Base-by-base conservation (phyloP, 2,329 filamentous ascomycete species). In the Penicillium nordicum region DNA sequence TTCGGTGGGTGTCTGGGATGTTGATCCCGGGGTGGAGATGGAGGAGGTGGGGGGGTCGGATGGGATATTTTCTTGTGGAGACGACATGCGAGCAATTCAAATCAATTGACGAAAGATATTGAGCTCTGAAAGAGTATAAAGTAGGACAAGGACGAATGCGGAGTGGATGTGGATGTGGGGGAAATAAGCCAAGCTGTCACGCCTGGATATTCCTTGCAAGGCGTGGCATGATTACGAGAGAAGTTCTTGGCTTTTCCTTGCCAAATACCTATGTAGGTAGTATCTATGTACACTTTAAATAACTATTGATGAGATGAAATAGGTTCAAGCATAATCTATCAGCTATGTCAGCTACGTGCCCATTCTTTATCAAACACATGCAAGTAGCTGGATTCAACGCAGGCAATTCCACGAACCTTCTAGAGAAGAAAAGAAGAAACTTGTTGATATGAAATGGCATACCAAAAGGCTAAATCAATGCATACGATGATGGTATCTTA, bases 31-130 rank as follows among this genome's bases (percentile, higher is more conserved):
- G 27, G 57, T 61, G 52, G 66, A 63, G 38, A 55, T 62, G 50
- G 65, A 62, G 53, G 57, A 59, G 50, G 64, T 60, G 37, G 53
- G 53, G 46, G 56, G 40, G 29, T 59, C 47, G 52, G 62, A 57
- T 47, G 61, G 53, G 34, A 46, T 27, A 54, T 57, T 48, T 57
- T 55, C 59, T 53, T 62, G 57, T 37, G 57, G 62, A 38, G 61
- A 66, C 61, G 65, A 66, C 65, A 67, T 67, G 60, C 59, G 58
- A 57, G 45, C 57, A 60, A 57, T 57, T 55, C 16, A 30, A 38
- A 40, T 52, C 44, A 62, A 60, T 53, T 43, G 52, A 29, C 41
- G 40, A 21, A 27, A 23, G 30, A 14, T 12, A 23, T 27, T 42
- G n/a, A 10, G 44, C 38, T 40, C 43, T 40, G 29, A 10, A 30